These are phyloP conservation scores for Fusarium robinianum DNA, from an alignment of 2,329 filamentous ascomycete genomes.

Conservation along the genomic window DNA sequence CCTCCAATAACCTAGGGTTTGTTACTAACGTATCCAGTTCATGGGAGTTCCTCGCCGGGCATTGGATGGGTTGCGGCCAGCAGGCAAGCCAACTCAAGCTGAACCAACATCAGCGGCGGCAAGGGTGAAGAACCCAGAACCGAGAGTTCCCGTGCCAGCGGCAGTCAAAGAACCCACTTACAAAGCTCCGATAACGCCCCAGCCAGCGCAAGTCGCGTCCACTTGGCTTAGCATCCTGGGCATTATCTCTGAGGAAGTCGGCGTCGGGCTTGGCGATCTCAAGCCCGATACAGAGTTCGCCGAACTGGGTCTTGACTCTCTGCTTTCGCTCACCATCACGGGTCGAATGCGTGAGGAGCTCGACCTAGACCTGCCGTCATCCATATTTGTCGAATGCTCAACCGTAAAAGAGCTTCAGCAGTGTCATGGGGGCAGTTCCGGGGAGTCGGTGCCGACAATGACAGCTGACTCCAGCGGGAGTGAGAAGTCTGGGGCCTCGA, in stretches of 20 bases:
- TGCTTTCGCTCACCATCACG: conserved; percentile 61
- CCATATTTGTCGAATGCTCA: conserved; percentile 38
- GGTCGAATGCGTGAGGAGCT: conserved; percentile 60
- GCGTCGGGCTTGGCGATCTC: conserved; percentile 68
- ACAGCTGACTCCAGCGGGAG: conserved; percentile 67
- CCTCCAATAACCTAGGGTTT: not conserved
- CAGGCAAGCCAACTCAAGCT: not conserved
- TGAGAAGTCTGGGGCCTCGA: conserved; percentile 57
- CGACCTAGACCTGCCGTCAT: conserved; percentile 54
- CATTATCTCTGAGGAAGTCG: conserved; percentile 68
- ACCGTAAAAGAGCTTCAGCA: conserved; percentile 24
- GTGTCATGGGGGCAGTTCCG: not conserved
- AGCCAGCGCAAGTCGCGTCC: conserved; percentile 3
- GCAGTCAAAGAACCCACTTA: not conserved
- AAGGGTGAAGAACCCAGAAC: not conserved
- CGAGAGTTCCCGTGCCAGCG: not conserved
- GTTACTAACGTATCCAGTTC: conserved; percentile 5
- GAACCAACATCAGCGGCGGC: not conserved
- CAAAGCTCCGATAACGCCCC: conserved; percentile 36
- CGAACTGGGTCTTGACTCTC: conserved; percentile 63
- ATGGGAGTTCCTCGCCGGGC: conserved; percentile 21
- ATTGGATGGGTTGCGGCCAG: conserved; percentile 17
- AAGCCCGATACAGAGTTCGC: conserved; percentile 57
- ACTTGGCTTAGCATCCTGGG: conserved; percentile 29
- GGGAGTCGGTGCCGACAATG: conserved; percentile 65